Base-by-base conservation (phyloP, 1,284 basidiomycete species). In the Ustilago sp. region DNA sequence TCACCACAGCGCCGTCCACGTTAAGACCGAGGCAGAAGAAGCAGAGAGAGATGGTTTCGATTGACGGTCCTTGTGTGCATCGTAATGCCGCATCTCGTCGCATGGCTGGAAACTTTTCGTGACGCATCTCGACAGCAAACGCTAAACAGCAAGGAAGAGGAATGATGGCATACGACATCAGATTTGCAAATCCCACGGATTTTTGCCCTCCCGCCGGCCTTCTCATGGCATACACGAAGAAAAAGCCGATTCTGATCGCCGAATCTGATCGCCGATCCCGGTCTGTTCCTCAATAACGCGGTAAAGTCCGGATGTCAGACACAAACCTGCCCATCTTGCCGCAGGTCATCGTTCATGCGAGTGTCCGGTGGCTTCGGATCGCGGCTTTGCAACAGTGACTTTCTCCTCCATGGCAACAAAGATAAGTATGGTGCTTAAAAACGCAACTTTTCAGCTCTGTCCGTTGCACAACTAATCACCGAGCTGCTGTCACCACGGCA, bases 161-260 rank as follows among this genome's bases (percentile, higher is more conserved):
- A 55, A 67, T 68, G 65, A 68, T 68, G 66, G 59, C 66, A 59
- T 68, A 54, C 66, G 54, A 62, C 65, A 62, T 58, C 58, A 57
- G 8, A 19, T 43, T 47, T 43, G 55, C 55, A 67, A 57, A 64
- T 28, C 23, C 56, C 55, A 3, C 23, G 23, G 23, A 3, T 31
- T n/a, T 63, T 11, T 15, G 23, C 15, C 34, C 41, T 13, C 41
- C 1, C 23, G 31, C 19, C 53, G 36, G n/a, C n/a, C 31, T 45
- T 19, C 45, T 48, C 45, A 19, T 48, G 45, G 45, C n/a, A 28
- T 28, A 28, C 23, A 28, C 1, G 28, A 35, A 35, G 17, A 52
- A 52, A 52, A 54, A 54, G 35, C 52, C 36, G 36, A 54, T 23
- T 38, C 15, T 19, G 17, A 35, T 38, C 36, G 39, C 6, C 6